Conservation (phyloP, 164 flowering plant species). For the Saururus chinensis region DNA sequence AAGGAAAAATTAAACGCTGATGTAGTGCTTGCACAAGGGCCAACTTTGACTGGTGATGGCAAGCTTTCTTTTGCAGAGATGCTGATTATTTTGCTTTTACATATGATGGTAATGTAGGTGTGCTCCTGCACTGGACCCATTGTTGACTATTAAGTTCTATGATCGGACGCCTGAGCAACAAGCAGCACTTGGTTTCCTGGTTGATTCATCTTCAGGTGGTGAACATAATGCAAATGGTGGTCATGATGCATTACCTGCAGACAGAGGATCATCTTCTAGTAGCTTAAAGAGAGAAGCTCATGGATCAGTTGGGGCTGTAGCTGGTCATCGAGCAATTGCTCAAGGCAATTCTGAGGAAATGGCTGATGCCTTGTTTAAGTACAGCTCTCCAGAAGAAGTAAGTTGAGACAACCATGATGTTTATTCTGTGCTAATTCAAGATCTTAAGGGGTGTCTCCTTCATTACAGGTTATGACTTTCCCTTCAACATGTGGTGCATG, state of each 20-base stretch:
- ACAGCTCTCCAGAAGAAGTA: slow-evolving; percentile 98
- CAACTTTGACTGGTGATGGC: not conserved
- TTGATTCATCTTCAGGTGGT: slow-evolving; percentile 31
- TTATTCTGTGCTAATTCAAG: not conserved
- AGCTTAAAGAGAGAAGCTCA: slow-evolving; percentile 35
- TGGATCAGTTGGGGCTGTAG: slow-evolving; percentile 73
- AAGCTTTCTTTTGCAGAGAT: not conserved
- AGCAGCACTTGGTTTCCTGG: slow-evolving; percentile 61
- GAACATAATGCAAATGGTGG: slow-evolving; percentile 9
- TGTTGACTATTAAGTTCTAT: slow-evolving; percentile 60
- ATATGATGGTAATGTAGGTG: slow-evolving; percentile 22
- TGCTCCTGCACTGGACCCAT: slow-evolving; percentile 88
- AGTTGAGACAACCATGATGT: not conserved
- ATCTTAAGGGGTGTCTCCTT: not conserved
- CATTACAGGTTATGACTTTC: slow-evolving; percentile 77
- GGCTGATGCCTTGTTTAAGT: slow-evolving; percentile 63
- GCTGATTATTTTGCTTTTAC: slow-evolving; percentile 1
- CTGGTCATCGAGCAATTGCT: slow-evolving; percentile 72
- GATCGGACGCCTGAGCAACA: slow-evolving; percentile 90
- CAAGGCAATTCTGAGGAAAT: slow-evolving; percentile 73
- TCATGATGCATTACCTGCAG: slow-evolving; percentile 21
- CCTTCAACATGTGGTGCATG: slow-evolving; percentile 97
- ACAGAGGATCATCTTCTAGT: slow-evolving; percentile 7
- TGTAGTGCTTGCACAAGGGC: too few species aligned
- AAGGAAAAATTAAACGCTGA: not conserved